phyloP scores from a whole-genome alignment of 371 early-diverging fungal genomes.

The Chytridiales sp. region DNA sequence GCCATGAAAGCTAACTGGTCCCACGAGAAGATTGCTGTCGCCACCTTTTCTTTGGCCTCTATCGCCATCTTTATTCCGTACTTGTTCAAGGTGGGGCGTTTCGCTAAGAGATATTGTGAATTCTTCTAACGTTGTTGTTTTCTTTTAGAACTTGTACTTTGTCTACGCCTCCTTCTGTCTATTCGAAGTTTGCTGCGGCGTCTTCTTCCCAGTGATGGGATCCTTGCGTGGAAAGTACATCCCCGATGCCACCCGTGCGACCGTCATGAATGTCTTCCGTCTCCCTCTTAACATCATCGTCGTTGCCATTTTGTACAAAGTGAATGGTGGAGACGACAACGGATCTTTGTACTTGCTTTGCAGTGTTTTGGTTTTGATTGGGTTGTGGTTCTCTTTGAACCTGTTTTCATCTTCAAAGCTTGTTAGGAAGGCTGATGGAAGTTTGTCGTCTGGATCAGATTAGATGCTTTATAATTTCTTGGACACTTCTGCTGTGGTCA shows the following conservation, averaged over 20 bases:
- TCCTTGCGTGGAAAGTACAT: constrained; percentile 65
- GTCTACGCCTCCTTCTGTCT: constrained; percentile 44
- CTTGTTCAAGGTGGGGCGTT: constrained; percentile 17
- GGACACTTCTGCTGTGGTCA: too few relatives aligned
- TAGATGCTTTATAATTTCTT: too few relatives aligned
- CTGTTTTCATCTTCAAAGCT: too few relatives aligned
- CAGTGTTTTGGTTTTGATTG: too few relatives aligned
- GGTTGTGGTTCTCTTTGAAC: too few relatives aligned
- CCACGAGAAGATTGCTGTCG: constrained; percentile 26
- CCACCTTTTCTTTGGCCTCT: constrained; percentile 24
- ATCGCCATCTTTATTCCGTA: constrained; percentile 27
- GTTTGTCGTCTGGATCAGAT: too few relatives aligned
- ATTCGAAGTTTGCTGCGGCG: constrained; percentile 73
- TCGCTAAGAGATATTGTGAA: neutral
- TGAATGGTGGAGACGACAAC: constrained; percentile 28
- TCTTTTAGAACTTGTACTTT: constrained; percentile 29
- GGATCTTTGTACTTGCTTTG: too few relatives aligned
- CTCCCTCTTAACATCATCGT: constrained; percentile 78
- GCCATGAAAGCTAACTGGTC: constrained; percentile 7
- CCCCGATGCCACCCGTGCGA: constrained; percentile 71
- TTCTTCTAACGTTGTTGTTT: constrained; percentile 2
- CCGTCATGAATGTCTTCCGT: constrained; percentile 73
- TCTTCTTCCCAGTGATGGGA: constrained; percentile 73
- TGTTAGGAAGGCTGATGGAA: too few relatives aligned
- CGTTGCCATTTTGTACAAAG: constrained; percentile 63